Evolutionary conservation across 345 rosid species (phyloP).

Genomic region (Citrus inodora): DNA sequence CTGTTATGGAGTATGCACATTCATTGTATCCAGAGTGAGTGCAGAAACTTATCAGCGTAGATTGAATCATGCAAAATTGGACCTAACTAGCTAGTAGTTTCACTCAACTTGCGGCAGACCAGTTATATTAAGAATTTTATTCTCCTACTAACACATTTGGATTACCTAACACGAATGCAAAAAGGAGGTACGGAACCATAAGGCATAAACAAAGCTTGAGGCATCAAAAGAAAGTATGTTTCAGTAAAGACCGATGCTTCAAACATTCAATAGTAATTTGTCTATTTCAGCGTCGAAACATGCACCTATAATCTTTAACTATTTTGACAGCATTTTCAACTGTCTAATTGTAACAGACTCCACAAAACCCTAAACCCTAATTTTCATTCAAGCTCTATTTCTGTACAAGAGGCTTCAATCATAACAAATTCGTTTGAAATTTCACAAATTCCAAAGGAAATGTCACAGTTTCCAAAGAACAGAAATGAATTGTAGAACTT

Average conservation of each 20-base stretch:
- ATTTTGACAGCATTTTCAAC: background rate
- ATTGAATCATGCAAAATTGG: background rate
- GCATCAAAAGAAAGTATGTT: background rate
- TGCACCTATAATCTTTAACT: background rate
- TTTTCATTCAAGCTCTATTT: background rate
- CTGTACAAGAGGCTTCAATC: background rate
- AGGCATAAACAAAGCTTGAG: background rate
- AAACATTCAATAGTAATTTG: background rate
- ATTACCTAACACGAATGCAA: background rate
- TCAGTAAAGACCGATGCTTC: no score
- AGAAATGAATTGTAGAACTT: background rate
- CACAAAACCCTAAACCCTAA: constrained; percentile 37
- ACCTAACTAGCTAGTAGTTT: background rate
- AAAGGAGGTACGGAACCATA: background rate
- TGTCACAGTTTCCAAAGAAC: background rate
- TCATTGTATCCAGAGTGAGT: background rate
- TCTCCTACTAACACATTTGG: background rate
- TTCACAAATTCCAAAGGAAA: background rate
- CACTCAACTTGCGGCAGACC: background rate
- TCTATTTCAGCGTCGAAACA: background rate
- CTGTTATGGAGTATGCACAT: background rate
- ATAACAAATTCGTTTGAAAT: background rate
- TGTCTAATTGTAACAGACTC: background rate
- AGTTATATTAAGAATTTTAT: background rate
- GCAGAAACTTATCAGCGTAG: background rate